Base-by-base conservation (phyloP, 73 alveolate species). In the Paramecium primaurelia region DNA sequence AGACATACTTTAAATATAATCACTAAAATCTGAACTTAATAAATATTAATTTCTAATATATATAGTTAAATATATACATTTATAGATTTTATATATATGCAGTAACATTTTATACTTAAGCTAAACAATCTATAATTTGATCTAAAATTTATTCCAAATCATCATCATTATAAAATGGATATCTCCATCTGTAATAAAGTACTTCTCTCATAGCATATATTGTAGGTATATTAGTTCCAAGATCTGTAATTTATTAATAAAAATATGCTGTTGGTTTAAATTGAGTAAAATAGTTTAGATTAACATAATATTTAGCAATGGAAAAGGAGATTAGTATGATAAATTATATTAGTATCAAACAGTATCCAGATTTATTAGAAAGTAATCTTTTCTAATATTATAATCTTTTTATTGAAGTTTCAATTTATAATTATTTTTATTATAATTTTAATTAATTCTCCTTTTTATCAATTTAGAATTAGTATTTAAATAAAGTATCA, bases 171-270 rank as follows among this genome's bases (percentile, higher is more conserved):
- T 80, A 80, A 47, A 80, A 80, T 42, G 91, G 91, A 80, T 80
- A 80, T 40, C 91, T 40, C 91, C 91, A 80, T 40, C 91, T 40
- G 14, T 80, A 80, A 12, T 80, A 80, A 2, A 80, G 45, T 4
- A 80, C 91, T 80, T 80, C 91, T 45, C 91, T 80, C 91, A 80
- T 80, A 6, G 91, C 71, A 49, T 80, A 80, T 3, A 80, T 80
- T 20, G 91, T 80, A 0, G 91, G 91, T 16, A 80, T 22, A 49
- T 80, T 80, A 9, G 91, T 80, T 10, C 91, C 91, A 8, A 80
- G 58, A 16, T 80, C 75, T 1, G 91, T 12, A 12, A 80, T 80
- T 42, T 32, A 49, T 45, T 45, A 25, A 80, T 80, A 80, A 47
- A 80, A 80, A 14, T 80, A 80, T 4, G 91, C 77, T 5, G 91